These are phyloP conservation scores for Pichia pseudocactophila DNA, from an alignment of 805 yeast genomes.

Conservation along the genomic window DNA sequence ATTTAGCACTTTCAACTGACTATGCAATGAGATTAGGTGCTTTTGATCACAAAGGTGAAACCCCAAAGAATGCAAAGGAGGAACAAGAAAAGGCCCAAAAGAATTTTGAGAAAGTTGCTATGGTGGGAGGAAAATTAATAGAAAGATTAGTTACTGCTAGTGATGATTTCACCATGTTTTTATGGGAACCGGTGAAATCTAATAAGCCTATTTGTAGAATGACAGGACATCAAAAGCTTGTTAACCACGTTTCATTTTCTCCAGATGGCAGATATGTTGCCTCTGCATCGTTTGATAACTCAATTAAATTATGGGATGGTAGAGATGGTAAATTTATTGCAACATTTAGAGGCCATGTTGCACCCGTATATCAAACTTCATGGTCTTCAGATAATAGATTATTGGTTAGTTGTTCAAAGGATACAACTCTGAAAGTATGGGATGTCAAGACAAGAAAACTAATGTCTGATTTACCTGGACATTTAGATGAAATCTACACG, in stretches of 20 bases:
- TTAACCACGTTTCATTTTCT: conserved; percentile 89
- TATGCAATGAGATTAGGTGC: conserved; percentile 82
- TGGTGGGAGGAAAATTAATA: conserved; percentile 40
- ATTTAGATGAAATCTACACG: conserved; percentile 89
- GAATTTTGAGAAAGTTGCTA: conserved; percentile 55
- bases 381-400: conserved; percentile 95
- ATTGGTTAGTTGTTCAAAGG: conserved; percentile 89
- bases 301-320: conserved; percentile 95
- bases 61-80: conserved; percentile 36
- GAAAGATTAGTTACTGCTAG: conserved; percentile 91
- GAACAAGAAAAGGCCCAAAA: conserved; percentile 46
- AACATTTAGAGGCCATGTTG: conserved; percentile 94
- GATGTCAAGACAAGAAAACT: conserved; percentile 81
- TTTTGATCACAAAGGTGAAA: conserved; percentile 59
- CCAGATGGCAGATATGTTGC: conserved; percentile 92
- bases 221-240: conserved; percentile 97
- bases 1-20: conserved; percentile 85
- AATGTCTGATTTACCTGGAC: conserved; percentile 89
- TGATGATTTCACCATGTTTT: conserved; percentile 95
- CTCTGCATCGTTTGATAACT: conserved; percentile 91
- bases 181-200: conserved; percentile 85
- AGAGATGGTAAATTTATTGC: conserved; percentile 81
- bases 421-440: conserved; percentile 95
- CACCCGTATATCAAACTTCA: conserved; percentile 94
- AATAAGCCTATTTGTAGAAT: conserved; percentile 82